Evolutionary conservation across 306 rosid species (phyloP), one percentile per base, ranked within the genome.

Genomic region (Spatholobus suberectus): DNA sequence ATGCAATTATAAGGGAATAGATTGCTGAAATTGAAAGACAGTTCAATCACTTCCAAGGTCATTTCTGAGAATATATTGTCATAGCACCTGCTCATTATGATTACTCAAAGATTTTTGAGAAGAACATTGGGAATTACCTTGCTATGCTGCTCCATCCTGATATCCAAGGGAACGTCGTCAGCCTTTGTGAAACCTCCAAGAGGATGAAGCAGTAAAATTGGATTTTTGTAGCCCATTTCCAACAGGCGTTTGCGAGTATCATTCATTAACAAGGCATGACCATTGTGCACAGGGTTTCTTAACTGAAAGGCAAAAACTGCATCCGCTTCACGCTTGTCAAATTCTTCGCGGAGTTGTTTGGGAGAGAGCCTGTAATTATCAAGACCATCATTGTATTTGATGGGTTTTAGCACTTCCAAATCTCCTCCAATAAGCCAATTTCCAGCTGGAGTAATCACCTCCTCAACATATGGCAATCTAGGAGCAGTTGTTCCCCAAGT

Each of bases 111-210:
- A 54, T 12, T 41, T 44, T 62, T 10, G 37, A 84, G 70, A 82
- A 73, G 54, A 70, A 73, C 21, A 41, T 75, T 44, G 81, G 18
- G 24, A 82, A 76, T 79, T 73, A 96, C 99, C 98, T 96, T 96
- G 94, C 97, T 93, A 82, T 96, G 99, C 74, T 96, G 98, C 89
- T 96, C 99, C 98, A 96, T 94, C 84, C 99, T 90, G 84, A 96
- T 97, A 80, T 96, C 99, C 86, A 96, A 86, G 51, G 99, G 99
- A 43, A 96, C 99, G 77, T 96, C 99, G 52, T 96, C 98, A 2
- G 85, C 91, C 85, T 96, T 96, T 10, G 97, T 91, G 89, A 83
- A 96, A 78, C 99, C 99, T 82, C 99, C 99, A 34, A 96, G 88
- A 78, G 99, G 99, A 87, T 96, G 99, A 88, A 96, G 98, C 86